A percentile compares a stretch with the other conserved stretches of the same genome.
Evolutionary conservation across 371 early-diverging fungal species (phyloP).

Genomic region (Mucor ambiguus): DNA sequence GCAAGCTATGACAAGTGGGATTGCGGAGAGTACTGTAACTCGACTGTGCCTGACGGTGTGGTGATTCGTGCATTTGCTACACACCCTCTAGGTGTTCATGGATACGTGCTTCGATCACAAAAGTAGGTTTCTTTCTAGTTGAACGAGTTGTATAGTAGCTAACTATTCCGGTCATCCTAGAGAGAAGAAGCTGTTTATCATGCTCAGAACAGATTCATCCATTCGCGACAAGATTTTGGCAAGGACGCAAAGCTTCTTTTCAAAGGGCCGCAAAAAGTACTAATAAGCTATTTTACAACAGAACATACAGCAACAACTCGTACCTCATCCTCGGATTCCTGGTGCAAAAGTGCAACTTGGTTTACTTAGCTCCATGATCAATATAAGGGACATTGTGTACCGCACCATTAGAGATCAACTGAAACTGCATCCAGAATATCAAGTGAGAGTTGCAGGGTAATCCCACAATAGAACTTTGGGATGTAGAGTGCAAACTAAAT

Average conservation of each 20-base stretch:
- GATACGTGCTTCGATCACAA: slow-evolving; percentile 14
- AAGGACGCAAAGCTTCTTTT: not conserved
- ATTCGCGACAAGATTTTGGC: slow-evolving; percentile 11
- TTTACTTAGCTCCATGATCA: slow-evolving; percentile 5
- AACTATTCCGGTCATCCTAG: not conserved
- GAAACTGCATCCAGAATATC: slow-evolving; percentile 15
- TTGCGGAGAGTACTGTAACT: slow-evolving; percentile 16
- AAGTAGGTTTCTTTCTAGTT: not conserved
- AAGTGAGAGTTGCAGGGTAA: slow-evolving; percentile 16
- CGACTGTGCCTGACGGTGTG: slow-evolving; percentile 20
- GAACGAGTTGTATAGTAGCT: not conserved
- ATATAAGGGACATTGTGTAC: slow-evolving; percentile 18
- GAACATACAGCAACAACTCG: not conserved
- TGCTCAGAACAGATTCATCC: slow-evolving; percentile 16
- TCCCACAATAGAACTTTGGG: not conserved
- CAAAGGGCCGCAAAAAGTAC: not conserved
- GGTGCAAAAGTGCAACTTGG: slow-evolving; percentile 13
- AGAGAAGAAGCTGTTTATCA: slow-evolving; percentile 12
- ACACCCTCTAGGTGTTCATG: slow-evolving; percentile 18
- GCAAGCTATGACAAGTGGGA: slow-evolving; percentile 26
- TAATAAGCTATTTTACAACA: not conserved
- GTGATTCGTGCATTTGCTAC: slow-evolving; percentile 21
- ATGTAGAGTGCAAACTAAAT: not conserved
- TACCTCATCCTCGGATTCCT: slow-evolving; percentile 17
- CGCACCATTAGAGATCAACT: slow-evolving; percentile 17